phyloP scores from a whole-genome alignment of 208 protist species.

The Strigomonas culicis region DNA sequence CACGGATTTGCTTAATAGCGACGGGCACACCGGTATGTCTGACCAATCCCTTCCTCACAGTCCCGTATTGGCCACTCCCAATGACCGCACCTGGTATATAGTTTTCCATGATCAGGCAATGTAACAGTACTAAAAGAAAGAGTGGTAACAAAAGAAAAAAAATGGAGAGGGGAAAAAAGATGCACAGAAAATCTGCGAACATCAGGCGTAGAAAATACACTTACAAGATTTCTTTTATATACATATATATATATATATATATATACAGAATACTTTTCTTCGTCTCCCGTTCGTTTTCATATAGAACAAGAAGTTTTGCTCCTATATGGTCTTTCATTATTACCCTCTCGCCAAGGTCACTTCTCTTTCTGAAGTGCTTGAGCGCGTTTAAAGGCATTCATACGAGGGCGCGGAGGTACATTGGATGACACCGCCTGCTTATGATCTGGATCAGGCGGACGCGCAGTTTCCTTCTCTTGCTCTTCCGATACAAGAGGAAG shows the following conservation, averaged over 20 bases:
- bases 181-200: background rate
- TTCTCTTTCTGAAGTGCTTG: too few relatives aligned
- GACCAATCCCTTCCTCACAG: conserved; percentile 44
- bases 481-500: too few relatives aligned
- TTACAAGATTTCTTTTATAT: conserved; percentile 10
- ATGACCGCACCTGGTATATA: conserved; percentile 55
- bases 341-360: too few relatives aligned
- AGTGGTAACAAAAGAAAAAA: conserved; percentile 11
- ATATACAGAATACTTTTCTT: too few relatives aligned
- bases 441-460: too few relatives aligned
- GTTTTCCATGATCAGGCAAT: conserved; percentile 72
- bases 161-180: conserved; percentile 9
- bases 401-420: too few relatives aligned
- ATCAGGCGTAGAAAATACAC: background rate
- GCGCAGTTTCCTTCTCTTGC: too few relatives aligned
- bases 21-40: conserved; percentile 52
- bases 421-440: too few relatives aligned
- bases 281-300: too few relatives aligned
- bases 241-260: conserved; percentile 21
- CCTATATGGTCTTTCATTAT: too few relatives aligned
- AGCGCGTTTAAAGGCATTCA: too few relatives aligned
- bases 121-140: background rate
- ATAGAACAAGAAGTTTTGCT: too few relatives aligned
- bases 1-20: conserved; percentile 68
- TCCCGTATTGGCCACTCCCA: conserved; percentile 77